Percentiles rank a stretch among this genome's conserved stretches.
Conservation (phyloP, 495 filamentous ascomycete genomes). For the Lophiotrema nucula region DNA sequence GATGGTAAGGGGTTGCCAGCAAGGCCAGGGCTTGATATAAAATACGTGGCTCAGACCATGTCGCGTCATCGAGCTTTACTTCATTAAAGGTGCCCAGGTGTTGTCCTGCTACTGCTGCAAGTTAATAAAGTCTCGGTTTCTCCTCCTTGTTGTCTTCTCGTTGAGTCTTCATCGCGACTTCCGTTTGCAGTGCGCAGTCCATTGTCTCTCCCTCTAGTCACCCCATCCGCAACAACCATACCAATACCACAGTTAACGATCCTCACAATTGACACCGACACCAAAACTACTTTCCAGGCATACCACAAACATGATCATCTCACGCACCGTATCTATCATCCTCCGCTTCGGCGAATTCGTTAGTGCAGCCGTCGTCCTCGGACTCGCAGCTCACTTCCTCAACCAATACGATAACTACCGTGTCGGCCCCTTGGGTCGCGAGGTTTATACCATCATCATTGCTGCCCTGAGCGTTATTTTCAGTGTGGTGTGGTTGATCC, state of each 20-base stretch:
- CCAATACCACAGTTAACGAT: background rate
- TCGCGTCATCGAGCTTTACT: background rate
- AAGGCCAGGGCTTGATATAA: background rate
- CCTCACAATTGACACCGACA: background rate
- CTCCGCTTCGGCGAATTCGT: conserved; percentile 48
- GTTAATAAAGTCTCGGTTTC: no score
- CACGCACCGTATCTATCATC: conserved; percentile 51
- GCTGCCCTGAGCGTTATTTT: conserved; percentile 55
- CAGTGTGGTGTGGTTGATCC: conserved; percentile 56
- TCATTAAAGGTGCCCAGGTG: no score
- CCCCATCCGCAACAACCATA: background rate
- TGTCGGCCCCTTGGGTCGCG: conserved; percentile 49
- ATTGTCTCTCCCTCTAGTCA: background rate
- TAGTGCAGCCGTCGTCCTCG: conserved; percentile 51
- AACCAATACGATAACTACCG: conserved; percentile 35
- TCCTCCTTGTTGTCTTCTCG: background rate
- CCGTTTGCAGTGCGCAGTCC: background rate
- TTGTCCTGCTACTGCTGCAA: no score
- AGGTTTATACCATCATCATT: conserved; percentile 63
- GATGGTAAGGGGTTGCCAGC: background rate
- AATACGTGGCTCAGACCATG: background rate
- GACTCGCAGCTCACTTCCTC: conserved; percentile 57
- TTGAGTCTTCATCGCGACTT: background rate
- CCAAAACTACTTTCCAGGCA: background rate
- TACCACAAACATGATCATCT: conserved; percentile 40